Evolutionary conservation across 257 asterid genomes (phyloP), one percentile per base, ranked within the genome.

Genomic region (Lycium barbarum): DNA sequence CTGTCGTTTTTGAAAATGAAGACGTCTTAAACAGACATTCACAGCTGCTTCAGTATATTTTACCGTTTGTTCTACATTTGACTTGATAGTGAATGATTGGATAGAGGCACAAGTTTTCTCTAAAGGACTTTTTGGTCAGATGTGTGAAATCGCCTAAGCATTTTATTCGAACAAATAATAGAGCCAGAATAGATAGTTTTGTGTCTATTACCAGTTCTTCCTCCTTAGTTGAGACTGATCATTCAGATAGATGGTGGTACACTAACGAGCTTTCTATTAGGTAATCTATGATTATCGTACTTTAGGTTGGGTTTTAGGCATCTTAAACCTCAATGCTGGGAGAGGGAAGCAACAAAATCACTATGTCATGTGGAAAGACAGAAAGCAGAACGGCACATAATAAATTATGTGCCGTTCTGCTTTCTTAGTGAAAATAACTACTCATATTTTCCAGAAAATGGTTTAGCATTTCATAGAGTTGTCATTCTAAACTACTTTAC

Each of bases 381-480:
- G 11, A 68, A 20, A 6, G 26, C 45, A 73, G 17, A 14, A 14
- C 61, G 45, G 45, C 45, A 40, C 45, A 40, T 40, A 40, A 40
- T 40, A 40, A 70, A 72, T 72, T 20, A 17, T 45, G 58, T 4
- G 9, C 57, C 57, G 18, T 72, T 72, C 38, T 72, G 4, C 38
- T 72, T 72, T 72, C 1, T 72, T n/a, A 18, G 38, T 72, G 58
- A 72, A 71, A 45, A 14, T 15, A 49, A 22, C 81, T 26, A 12
- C 22, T 49, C 22, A 47, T 6, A 13, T 51, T 47, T 7, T 4
- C 82, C 26, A 51, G 82, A 76, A 26, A 76, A 51, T 76, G 82
- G 63, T 76, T 22, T 51, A 76, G 62, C 82, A 76, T 76, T 49
- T 76, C 47, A 58, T 58, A 58, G 15, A 58, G 63, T 17, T 5